Percentiles rank a stretch among this genome's conserved stretches.
Conservation (phyloP, 169 alveolate genomes). For the Babesia ovis region DNA sequence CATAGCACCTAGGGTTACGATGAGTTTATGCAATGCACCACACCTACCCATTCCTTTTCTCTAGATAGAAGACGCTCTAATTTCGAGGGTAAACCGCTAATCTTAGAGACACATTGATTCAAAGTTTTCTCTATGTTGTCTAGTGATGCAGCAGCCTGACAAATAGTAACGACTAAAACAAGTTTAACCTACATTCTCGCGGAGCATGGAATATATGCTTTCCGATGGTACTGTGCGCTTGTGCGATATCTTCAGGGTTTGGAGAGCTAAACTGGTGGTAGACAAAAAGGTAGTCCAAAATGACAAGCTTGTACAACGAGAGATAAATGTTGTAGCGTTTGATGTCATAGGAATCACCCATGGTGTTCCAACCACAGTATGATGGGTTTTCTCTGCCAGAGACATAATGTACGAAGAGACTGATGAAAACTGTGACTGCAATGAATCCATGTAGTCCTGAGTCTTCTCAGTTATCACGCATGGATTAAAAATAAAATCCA, state of each 20-base stretch:
- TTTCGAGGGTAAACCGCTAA: constrained; percentile 18
- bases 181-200: constrained; percentile 43
- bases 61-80: constrained; percentile 20
- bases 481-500: constrained; percentile 46
- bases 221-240: constrained; percentile 36
- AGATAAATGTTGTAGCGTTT: constrained; percentile 12
- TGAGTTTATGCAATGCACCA: too few species aligned
- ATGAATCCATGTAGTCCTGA: constrained; percentile 49
- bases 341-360: constrained; percentile 26
- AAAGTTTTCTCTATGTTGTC: constrained; percentile 46
- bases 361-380: background rate
- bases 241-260: constrained; percentile 51
- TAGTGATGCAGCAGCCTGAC: constrained; percentile 36
- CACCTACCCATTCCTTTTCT: constrained; percentile 66
- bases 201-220: constrained; percentile 38
- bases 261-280: constrained; percentile 41
- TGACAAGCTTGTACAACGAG: constrained; percentile 17
- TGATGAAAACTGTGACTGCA: constrained; percentile 21
- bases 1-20: constrained; percentile 16
- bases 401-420: constrained; percentile 21
- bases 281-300: constrained; percentile 46
- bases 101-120: constrained; percentile 26
- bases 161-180: background rate
- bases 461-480: constrained; percentile 49
- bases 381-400: constrained; percentile 41